A percentile compares a stretch with the other conserved stretches of the same genome.
phyloP scores from a whole-genome alignment of 2,329 filamentous ascomycete species.

The Xylaria sp. region DNA sequence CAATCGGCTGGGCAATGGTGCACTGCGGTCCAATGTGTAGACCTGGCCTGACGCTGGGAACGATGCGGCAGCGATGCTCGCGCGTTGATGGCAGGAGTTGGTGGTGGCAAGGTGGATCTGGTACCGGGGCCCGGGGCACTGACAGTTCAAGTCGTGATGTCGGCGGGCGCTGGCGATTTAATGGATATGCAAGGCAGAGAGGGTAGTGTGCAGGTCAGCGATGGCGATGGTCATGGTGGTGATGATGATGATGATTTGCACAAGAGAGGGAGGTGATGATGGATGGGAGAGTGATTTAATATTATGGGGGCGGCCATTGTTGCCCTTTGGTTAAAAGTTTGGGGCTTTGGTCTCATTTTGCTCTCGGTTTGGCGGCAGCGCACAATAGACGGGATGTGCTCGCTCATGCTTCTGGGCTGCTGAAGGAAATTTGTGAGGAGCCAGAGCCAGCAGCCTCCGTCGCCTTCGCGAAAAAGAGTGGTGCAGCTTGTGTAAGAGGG shows the following conservation, averaged over 20 bases:
- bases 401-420: constrained; percentile 45
- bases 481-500: constrained; percentile 35
- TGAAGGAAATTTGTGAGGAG: constrained; percentile 44
- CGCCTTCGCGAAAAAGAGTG: constrained; percentile 42
- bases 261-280: constrained; percentile 38
- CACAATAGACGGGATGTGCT: constrained; percentile 45
- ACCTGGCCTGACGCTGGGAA: constrained; percentile 3
- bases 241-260: constrained; percentile 35
- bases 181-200: constrained; percentile 35
- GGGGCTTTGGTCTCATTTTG: constrained; percentile 52
- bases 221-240: constrained; percentile 3
- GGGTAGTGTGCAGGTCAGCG: constrained; percentile 23
- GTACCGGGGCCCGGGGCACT: constrained; percentile 6
- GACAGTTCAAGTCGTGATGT: constrained; percentile 31
- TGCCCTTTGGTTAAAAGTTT: constrained; percentile 48
- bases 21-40: constrained; percentile 10
- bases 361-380: constrained; percentile 45
- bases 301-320: constrained; percentile 53
- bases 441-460: constrained; percentile 43
- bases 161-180: constrained; percentile 38
- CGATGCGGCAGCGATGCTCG: constrained; percentile 26
- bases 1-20: constrained; percentile 27
- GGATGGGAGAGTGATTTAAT: constrained; percentile 43
- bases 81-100: constrained; percentile 16
- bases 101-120: constrained; percentile 24